Evolutionary conservation across 257 asterid species (phyloP), one percentile per base, ranked within the genome.

Genomic region (Solanum chaucha): DNA sequence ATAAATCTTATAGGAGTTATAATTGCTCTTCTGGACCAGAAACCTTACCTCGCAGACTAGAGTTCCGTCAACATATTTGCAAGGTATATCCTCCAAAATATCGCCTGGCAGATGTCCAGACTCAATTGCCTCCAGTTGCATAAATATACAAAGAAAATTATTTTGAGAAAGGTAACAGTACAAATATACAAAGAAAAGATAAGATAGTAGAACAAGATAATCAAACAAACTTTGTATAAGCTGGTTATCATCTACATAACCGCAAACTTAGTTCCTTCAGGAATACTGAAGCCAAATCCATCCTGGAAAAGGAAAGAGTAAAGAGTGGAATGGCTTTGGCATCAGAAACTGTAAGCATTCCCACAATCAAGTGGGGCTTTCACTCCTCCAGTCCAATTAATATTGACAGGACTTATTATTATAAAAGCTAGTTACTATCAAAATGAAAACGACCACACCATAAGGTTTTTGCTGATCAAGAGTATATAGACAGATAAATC

Each of bases 51-150:
- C 99, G 72, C 99, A 97, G 71, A 93, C 89, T 85, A 93, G 92
- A 84, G 92, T 88, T 86, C 99, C 99, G 87, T 97, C 93, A 83
- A 90, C 86, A 83, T 91, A 97, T 90, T 93, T 97, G 96, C 99
- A 94, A 0, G 98, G 99, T 88, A 97, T 90, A 82, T 96, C 99
- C 87, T 96, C 97, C 92, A 95, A 92, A 89, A 97, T 93, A 92
- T 94, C 98, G 83, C 97, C 97, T 15, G 99, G 99, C 86, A 97
- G 89, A 75, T 87, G 93, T 70, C 99, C 99, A 80, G 97, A 93
- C 93, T 97, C 99, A 90, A 97, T 92, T 87, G 99, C 99, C 99
- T 97, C 86, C 88, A 84, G 86, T 38, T 40, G 78, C 35, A 87
- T 32, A 91, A 84, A 72, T 81, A 36, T 46, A 22, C n/a, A 91